These are phyloP conservation scores for Podospora comata DNA, from an alignment of 495 filamentous ascomycete genomes.

Conservation along the genomic window DNA sequence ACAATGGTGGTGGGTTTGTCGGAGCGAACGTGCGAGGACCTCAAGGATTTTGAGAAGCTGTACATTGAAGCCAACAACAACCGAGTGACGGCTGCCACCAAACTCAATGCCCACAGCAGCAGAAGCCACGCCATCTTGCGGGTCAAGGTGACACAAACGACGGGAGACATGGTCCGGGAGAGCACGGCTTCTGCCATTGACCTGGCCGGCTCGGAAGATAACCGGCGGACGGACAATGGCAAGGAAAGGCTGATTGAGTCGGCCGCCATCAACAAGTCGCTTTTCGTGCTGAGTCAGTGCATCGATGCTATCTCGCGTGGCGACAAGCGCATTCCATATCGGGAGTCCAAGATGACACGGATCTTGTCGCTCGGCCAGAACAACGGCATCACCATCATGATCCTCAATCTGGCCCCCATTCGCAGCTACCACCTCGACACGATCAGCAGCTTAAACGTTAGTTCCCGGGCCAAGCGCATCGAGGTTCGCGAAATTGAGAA, in stretches of 20 bases:
- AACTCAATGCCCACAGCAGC: constrained; percentile 92
- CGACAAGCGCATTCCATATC: constrained; percentile 78
- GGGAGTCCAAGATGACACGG: constrained; percentile 96
- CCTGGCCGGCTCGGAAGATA: constrained; percentile 94
- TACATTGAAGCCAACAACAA: constrained; percentile 96
- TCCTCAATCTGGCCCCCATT: constrained; percentile 84
- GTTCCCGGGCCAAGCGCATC: constrained; percentile 93
- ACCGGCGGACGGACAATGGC: constrained; percentile 88
- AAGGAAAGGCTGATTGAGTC: constrained; percentile 92
- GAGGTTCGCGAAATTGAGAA: constrained; percentile 94
- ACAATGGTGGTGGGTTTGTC: constrained; percentile 89
- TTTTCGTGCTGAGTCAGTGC: constrained; percentile 93
- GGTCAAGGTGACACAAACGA: constrained; percentile 77
- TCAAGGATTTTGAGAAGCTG: constrained; percentile 88
- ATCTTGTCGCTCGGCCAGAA: constrained; percentile 93
- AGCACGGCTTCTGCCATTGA: constrained; percentile 94
- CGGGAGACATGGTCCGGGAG: constrained; percentile 64
- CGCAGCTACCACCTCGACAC: constrained; percentile 92
- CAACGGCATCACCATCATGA: constrained; percentile 94
- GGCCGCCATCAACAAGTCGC: constrained; percentile 96
- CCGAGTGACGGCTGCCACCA: constrained; percentile 86
- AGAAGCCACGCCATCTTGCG: constrained; percentile 91
- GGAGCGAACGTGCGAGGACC: constrained; percentile 74
- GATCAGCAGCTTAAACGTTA: constrained; percentile 88
- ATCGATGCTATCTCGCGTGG: constrained; percentile 82